Evolutionary conservation across 129 eudicot species (phyloP).

Genomic region (Flaveria bidentis): DNA sequence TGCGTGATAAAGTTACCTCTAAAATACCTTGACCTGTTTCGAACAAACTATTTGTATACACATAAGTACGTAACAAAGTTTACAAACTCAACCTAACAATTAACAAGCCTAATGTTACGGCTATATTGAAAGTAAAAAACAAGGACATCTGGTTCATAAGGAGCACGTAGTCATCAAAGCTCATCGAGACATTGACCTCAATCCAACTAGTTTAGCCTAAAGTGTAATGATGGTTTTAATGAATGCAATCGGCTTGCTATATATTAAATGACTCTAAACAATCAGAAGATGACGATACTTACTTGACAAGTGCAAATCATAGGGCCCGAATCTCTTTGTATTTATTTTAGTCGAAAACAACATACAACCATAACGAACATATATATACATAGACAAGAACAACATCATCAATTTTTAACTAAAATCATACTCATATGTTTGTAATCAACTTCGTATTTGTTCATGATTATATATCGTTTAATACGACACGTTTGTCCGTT

Average conservation of each 20-base stretch:
- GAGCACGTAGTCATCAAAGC: neutral
- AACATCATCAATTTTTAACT: neutral
- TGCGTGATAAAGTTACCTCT: neutral
- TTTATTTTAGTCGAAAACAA: slow-evolving; percentile 16
- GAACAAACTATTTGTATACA: no score
- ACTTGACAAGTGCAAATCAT: slow-evolving; percentile 13
- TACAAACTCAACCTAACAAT: neutral
- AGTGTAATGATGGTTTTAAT: neutral
- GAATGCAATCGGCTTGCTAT: neutral
- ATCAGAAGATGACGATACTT: neutral
- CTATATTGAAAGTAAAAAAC: neutral
- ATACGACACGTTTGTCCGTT: neutral
- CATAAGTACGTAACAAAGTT: neutral
- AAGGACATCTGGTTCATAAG: neutral
- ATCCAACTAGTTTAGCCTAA: neutral
- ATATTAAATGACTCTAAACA: neutral
- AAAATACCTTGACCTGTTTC: neutral
- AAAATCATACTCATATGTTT: neutral
- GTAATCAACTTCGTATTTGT: neutral
- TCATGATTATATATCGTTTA: slow-evolving; percentile 19
- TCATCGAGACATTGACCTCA: neutral
- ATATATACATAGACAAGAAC: neutral
- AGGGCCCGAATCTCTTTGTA: slow-evolving; percentile 10
- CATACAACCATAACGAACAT: slow-evolving; percentile 22
- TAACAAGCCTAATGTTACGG: neutral